Percentiles rank a stretch among this genome's conserved stretches.
Conservation (phyloP, 352 stramenopile genomes). For the Pythium grandisporangium region DNA sequence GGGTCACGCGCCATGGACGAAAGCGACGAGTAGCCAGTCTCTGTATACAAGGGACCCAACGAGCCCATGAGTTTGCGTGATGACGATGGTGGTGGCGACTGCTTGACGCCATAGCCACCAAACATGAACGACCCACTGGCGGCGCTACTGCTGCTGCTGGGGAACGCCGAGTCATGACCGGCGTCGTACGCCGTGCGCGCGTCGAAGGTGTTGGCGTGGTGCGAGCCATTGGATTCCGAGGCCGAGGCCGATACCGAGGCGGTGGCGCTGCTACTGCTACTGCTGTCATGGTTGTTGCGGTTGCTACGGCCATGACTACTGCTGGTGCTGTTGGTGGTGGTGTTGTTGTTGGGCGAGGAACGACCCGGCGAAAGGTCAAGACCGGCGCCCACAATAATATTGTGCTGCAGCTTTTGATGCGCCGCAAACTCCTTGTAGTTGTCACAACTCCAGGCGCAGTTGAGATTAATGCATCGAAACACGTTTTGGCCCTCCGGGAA, state of each 20-base stretch:
- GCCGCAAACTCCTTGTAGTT: constrained; percentile 82
- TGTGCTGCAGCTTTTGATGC: constrained; percentile 71
- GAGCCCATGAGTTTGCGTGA: constrained; percentile 7
- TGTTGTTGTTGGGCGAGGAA: constrained; percentile 1
- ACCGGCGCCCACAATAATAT: constrained; percentile 45
- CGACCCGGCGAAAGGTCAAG: constrained; percentile 7
- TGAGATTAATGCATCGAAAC: constrained; percentile 54
- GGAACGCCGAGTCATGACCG: constrained; percentile 1
- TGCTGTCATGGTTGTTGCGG: background rate
- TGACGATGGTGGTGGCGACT: too few relatives aligned
- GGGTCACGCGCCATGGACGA: constrained; percentile 6
- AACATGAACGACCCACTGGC: too few relatives aligned
- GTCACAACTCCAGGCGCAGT: constrained; percentile 56
- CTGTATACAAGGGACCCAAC: background rate
- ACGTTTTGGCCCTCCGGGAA: constrained; percentile 70
- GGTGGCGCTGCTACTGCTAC: too few relatives aligned
- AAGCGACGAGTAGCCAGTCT: constrained; percentile 11
- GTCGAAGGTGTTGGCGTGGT: too few relatives aligned
- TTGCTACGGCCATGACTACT: background rate
- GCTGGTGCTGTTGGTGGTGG: too few relatives aligned
- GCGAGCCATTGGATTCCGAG: too few relatives aligned
- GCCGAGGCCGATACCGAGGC: too few relatives aligned
- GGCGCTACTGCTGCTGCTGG: constrained; percentile 4
- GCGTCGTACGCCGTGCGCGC: constrained; percentile 5
- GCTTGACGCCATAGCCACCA: too few relatives aligned